These are phyloP conservation scores for Calycina herbarum DNA, from an alignment of 2,329 filamentous ascomycete genomes.

Conservation along the genomic window DNA sequence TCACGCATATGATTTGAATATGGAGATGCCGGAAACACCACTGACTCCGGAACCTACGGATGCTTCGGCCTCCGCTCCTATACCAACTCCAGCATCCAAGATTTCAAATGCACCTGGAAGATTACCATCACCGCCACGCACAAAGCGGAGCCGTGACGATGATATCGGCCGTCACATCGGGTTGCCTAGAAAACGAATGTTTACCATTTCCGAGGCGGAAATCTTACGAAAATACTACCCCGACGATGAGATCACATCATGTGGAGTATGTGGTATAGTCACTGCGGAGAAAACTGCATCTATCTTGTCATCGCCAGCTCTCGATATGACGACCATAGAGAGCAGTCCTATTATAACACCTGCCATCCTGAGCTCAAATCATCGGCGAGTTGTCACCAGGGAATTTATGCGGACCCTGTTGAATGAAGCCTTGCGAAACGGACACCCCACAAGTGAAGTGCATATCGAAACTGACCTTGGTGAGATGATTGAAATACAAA, in stretches of 20 bases:
- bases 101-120: neutral
- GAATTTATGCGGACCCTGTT: slow-evolving; percentile 34
- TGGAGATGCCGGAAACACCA: slow-evolving; percentile 69
- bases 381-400: slow-evolving; percentile 31
- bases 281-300: neutral
- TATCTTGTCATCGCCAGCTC: neutral
- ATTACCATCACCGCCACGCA: slow-evolving; percentile 14
- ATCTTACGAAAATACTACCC: slow-evolving; percentile 21
- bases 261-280: slow-evolving; percentile 11
- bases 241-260: slow-evolving; percentile 13
- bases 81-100: slow-evolving; percentile 2
- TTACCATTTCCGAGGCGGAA: slow-evolving; percentile 29
- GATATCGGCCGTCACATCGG: slow-evolving; percentile 27
- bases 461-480: slow-evolving; percentile 31
- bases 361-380: slow-evolving; percentile 24
- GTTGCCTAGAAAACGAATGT: slow-evolving; percentile 33
- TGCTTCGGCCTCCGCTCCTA: slow-evolving; percentile 7
- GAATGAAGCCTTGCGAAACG: slow-evolving; percentile 30
- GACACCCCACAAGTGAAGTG: slow-evolving; percentile 30
- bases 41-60: slow-evolving; percentile 30
- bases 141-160: slow-evolving; percentile 28
- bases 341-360: slow-evolving; percentile 15
- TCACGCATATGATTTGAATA: slow-evolving; percentile 73
- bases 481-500: slow-evolving; percentile 34
- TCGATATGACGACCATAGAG: neutral